Percentiles rank a stretch among this genome's conserved stretches.
Conservation (phyloP, 2,329 filamentous ascomycete species). For the Xylariomycetidae sp. region DNA sequence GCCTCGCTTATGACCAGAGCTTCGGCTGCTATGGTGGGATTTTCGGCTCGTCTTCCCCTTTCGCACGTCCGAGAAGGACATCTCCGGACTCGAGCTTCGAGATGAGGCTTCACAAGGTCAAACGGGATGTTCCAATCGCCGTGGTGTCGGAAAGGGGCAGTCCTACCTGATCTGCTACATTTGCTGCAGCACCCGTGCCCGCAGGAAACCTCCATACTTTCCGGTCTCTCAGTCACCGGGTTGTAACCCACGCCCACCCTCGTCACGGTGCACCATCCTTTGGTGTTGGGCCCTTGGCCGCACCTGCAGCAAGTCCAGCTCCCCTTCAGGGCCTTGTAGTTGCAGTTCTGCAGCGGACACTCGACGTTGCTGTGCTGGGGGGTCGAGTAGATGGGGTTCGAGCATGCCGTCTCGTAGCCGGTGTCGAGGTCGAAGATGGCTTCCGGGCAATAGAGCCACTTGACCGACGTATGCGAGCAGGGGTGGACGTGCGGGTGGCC, state of each 20-base stretch:
- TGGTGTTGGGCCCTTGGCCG: constrained; percentile 42
- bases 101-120: constrained; percentile 26
- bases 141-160: no score
- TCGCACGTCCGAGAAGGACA: constrained; percentile 30
- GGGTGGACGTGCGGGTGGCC: constrained; percentile 47
- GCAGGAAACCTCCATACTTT: constrained; percentile 36
- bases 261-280: constrained; percentile 46
- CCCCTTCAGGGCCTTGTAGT: constrained; percentile 42
- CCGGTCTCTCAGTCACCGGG: constrained; percentile 20
- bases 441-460: constrained; percentile 48
- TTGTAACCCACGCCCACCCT: constrained; percentile 20
- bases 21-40: constrained; percentile 24
- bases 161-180: constrained; percentile 40
- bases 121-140: no score
- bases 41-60: constrained; percentile 33
- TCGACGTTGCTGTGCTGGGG: constrained; percentile 36
- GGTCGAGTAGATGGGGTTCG: constrained; percentile 40
- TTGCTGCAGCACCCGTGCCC: constrained; percentile 48
- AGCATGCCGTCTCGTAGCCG: constrained; percentile 43
- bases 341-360: constrained; percentile 46
- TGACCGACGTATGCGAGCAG: constrained; percentile 49
- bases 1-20: constrained; percentile 15
- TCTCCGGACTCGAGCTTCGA: constrained; percentile 28
- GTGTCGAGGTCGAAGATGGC: constrained; percentile 43
- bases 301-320: constrained; percentile 51